Percentiles rank a stretch among this genome's conserved stretches.
Evolutionary conservation across 805 yeast genomes (phyloP).

Genomic region (Millerago galiae): DNA sequence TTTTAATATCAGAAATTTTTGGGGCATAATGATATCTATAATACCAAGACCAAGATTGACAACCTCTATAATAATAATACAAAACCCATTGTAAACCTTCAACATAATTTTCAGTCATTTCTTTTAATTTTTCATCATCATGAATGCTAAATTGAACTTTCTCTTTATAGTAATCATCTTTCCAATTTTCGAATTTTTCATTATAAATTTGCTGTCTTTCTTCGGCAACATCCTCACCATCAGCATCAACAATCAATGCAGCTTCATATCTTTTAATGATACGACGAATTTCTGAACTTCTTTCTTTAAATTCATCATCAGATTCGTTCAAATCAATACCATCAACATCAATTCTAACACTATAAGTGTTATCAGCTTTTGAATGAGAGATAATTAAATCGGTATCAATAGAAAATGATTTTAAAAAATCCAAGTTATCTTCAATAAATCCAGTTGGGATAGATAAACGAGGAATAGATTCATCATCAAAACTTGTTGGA

Average conservation of each 20-base stretch:
- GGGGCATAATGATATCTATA: constrained; percentile 90
- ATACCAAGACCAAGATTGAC: constrained; percentile 96
- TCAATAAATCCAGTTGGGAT: constrained; percentile 37
- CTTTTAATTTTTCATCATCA: constrained; percentile 53
- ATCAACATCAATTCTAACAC: constrained; percentile 62
- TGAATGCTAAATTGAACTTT: constrained; percentile 62
- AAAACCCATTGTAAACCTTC: constrained; percentile 98
- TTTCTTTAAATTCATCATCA: constrained; percentile 53
- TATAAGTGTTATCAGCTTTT: constrained; percentile 46
- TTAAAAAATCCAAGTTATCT: constrained; percentile 52
- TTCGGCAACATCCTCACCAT: constrained; percentile 44
- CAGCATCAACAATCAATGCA: constrained; percentile 48
- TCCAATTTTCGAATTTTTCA: constrained; percentile 74
- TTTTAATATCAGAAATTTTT: constrained; percentile 77
- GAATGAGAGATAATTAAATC: constrained; percentile 66
- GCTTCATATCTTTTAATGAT: constrained; percentile 59
- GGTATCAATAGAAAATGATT: constrained; percentile 56
- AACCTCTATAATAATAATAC: constrained; percentile 82
- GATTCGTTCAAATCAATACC: constrained; percentile 65
- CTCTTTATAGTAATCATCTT: constrained; percentile 75
- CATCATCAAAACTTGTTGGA: constrained; percentile 23
- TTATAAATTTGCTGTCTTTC: constrained; percentile 59
- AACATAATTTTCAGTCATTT: constrained; percentile 70
- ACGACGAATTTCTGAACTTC: constrained; percentile 45
- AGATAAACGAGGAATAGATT: constrained; percentile 33